Evolutionary conservation across 2,329 filamentous ascomycete genomes (phyloP).

Genomic region (Neofusicoccum sp.): DNA sequence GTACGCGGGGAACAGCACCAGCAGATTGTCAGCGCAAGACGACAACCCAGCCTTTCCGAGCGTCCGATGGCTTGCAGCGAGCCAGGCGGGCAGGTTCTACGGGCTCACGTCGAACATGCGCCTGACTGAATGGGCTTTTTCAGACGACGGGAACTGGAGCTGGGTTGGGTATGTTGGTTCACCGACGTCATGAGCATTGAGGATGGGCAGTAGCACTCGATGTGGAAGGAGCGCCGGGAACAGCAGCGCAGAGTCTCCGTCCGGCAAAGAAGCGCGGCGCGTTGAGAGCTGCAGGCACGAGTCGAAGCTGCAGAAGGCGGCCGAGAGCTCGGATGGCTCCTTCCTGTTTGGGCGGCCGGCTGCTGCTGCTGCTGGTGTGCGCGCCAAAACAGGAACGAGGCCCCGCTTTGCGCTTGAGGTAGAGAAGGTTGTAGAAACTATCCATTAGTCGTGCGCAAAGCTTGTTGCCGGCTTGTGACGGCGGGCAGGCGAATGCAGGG

Average conservation of each 20-base stretch:
- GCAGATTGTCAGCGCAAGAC: background rate
- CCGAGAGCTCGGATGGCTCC: background rate
- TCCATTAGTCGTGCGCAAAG: background rate
- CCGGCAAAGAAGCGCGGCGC: too few species aligned
- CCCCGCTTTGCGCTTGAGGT: too few species aligned
- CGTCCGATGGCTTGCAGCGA: background rate
- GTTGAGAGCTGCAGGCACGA: too few species aligned
- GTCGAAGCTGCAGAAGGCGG: too few species aligned
- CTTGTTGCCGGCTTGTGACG: background rate
- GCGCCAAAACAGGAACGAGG: background rate
- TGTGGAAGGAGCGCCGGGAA: background rate
- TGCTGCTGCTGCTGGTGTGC: too few species aligned
- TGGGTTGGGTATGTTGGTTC: background rate
- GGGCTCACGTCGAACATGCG: background rate
- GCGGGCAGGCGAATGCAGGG: background rate
- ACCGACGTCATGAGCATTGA: too few species aligned
- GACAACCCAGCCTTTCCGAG: background rate
- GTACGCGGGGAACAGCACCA: background rate
- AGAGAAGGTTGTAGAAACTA: too few species aligned
- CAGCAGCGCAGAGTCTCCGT: background rate
- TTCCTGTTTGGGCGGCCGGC: constrained; percentile 1
- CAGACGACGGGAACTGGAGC: background rate
- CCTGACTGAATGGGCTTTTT: background rate
- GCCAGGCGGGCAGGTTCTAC: background rate
- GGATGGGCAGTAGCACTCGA: background rate